These are phyloP conservation scores for Metschnikowia picachoensis DNA, from an alignment of 805 yeast genomes.

Conservation along the genomic window DNA sequence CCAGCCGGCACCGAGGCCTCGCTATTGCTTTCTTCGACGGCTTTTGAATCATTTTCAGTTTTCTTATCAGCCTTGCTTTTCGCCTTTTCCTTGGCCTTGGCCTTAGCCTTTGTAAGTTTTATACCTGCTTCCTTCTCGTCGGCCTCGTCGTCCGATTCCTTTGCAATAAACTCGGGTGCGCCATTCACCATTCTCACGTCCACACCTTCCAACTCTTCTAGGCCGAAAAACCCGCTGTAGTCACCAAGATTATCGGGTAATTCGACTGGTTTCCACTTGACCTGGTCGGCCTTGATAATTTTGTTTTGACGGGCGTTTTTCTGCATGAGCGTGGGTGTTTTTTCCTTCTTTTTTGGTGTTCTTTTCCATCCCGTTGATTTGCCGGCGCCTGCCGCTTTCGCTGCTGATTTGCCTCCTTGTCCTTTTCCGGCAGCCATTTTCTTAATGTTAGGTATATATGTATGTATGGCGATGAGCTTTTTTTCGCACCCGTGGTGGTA, in stretches of 20 bases:
- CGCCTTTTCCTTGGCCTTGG: slow-evolving; percentile 13
- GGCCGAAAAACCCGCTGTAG: slow-evolving; percentile 85
- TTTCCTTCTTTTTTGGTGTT: slow-evolving; percentile 5
- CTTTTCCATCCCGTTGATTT: neutral
- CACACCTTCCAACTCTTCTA: slow-evolving; percentile 94
- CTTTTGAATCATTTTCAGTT: slow-evolving; percentile 5
- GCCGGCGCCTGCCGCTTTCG: too few species aligned
- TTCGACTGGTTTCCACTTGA: slow-evolving; percentile 78
- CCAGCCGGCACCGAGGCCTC: slow-evolving; percentile 15
- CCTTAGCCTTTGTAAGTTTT: slow-evolving; percentile 14
- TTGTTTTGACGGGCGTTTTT: slow-evolving; percentile 31
- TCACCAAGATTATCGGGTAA: slow-evolving; percentile 82
- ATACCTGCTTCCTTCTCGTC: slow-evolving; percentile 20
- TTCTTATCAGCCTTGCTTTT: slow-evolving; percentile 12
- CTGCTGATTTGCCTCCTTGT: neutral
- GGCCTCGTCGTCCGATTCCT: slow-evolving; percentile 30
- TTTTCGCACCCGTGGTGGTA: slow-evolving; percentile 3
- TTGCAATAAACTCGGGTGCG: slow-evolving; percentile 48
- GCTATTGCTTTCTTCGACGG: slow-evolving; percentile 15
- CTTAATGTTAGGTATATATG: neutral
- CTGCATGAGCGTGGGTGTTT: slow-evolving; percentile 27
- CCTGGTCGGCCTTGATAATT: slow-evolving; percentile 45
- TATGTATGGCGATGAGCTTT: slow-evolving; percentile 4
- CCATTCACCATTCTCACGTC: slow-evolving; percentile 75
- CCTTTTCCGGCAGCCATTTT: slow-evolving; percentile 5